Evolutionary conservation across 805 yeast species (phyloP), one percentile per base, ranked within the genome.

Genomic region (Grigorovia jiainica): DNA sequence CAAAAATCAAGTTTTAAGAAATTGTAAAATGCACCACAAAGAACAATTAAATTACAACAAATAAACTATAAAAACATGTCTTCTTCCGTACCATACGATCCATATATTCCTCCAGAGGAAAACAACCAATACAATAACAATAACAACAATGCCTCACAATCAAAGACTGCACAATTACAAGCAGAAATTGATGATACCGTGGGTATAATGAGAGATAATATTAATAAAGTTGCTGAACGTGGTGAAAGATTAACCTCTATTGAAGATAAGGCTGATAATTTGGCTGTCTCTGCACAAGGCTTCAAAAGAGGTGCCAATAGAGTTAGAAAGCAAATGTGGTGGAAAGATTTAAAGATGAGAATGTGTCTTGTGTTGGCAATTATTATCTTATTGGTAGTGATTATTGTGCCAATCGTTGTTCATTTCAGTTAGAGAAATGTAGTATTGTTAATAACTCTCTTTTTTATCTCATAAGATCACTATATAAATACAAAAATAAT

Each of bases 261-360:
- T 52, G 95, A 89, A 58, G 92, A 85, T 61, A 85, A 87, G 61
- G 92, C 97, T 8, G 95, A 87, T 57, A 87, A 84, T 62, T 74
- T 90, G 54, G 95, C 95, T 35, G 86, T 81, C 37, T 77, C 86
- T 37, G 97, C 98, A 8, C 90, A 86, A 53, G 92, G 95, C 30
- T 90, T 92, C 71, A 86, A 94, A 62, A 77, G 95, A 61, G 95
- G 96, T 33, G 97, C 98, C 45, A 90, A 90, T 68, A 80, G 95
- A 55, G 97, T 90, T 38, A 84, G 98, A 67, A 90, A 89, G 65
- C 95, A 89, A 60, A 90, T 90, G 97, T 90, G 97, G 97, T 85
- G 95, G 84, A 90, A 92, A 66, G 95, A 90, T 63, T 75, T 92
- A 77, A 92, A 92, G 71, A 83, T 92, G 90, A 82, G 95, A 65